Evolutionary conservation across 2,329 filamentous ascomycete species (phyloP).

Genomic region (Pseudocercospora cruenta): DNA sequence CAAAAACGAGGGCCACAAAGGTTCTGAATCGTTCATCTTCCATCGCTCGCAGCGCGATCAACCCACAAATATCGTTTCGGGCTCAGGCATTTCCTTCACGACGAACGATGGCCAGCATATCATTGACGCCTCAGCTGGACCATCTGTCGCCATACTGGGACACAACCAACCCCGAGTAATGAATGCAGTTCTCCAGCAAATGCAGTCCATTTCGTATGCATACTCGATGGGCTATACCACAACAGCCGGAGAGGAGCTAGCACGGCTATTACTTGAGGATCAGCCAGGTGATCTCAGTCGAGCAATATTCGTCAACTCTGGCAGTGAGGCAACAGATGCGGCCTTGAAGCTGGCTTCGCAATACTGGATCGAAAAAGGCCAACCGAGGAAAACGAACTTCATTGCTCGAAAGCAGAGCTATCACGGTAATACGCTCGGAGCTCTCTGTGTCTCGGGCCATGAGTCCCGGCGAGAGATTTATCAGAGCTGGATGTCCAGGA

Average conservation of each 20-base stretch:
- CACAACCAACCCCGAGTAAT: no score
- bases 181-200: no score
- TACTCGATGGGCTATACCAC: no score
- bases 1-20: not conserved
- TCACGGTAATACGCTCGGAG: slow-evolving; percentile 56
- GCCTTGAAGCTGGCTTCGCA: slow-evolving; percentile 54
- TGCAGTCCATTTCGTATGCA: no score
- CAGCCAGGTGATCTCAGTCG: slow-evolving; percentile 6
- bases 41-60: not conserved
- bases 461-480: slow-evolving; percentile 39
- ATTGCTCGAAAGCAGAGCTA: slow-evolving; percentile 51
- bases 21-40: not conserved
- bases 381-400: slow-evolving; percentile 44
- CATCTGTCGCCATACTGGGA: no score
- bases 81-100: slow-evolving; percentile 11
- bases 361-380: slow-evolving; percentile 48
- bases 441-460: slow-evolving; percentile 47
- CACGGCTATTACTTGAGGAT: slow-evolving; percentile 27
- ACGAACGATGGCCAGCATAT: not conserved
- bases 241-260: slow-evolving; percentile 54
- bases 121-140: no score
- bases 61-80: slow-evolving; percentile 1
- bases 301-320: slow-evolving; percentile 24
- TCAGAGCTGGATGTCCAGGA: slow-evolving; percentile 34
- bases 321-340: slow-evolving; percentile 49